These are phyloP conservation scores for Tylopilus sp. DNA, from an alignment of 768 basidiomycete species.

Conservation along the genomic window DNA sequence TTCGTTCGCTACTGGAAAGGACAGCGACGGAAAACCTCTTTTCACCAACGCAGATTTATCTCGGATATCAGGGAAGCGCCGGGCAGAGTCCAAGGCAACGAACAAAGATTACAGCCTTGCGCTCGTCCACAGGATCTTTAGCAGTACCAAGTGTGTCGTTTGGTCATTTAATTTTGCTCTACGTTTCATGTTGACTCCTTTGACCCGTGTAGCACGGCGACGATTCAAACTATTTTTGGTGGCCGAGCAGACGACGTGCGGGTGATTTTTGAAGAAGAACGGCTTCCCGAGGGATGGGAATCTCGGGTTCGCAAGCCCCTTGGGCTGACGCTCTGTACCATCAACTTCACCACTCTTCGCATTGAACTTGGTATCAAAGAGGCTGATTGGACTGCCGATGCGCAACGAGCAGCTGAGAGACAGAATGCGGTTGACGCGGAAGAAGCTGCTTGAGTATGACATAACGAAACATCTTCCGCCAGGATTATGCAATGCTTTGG, in stretches of 20 bases:
- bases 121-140: slow-evolving; percentile 56
- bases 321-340: slow-evolving; percentile 56
- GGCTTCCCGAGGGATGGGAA: slow-evolving; percentile 71
- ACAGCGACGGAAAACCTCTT: slow-evolving; percentile 40
- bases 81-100: slow-evolving; percentile 46
- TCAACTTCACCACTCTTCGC: slow-evolving; percentile 38
- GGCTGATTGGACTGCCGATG: slow-evolving; percentile 11
- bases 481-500: background rate
- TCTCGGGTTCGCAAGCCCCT: slow-evolving; percentile 47
- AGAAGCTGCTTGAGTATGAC: background rate
- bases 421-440: background rate
- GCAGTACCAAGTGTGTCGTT: slow-evolving; percentile 57
- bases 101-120: slow-evolving; percentile 58
- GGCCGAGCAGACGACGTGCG: slow-evolving; percentile 55
- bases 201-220: slow-evolving; percentile 46
- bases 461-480: too few species aligned
- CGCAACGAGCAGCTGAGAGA: background rate
- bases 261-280: slow-evolving; percentile 61
- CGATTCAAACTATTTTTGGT: slow-evolving; percentile 43
- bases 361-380: slow-evolving; percentile 17
- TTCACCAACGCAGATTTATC: slow-evolving; percentile 60
- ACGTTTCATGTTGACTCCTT: background rate
- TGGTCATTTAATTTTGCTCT: background rate
- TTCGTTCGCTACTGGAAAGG: slow-evolving; percentile 55
- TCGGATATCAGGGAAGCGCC: slow-evolving; percentile 53